Evolutionary conservation across 192 early-diverging fungal genomes (phyloP).

Genomic region (Mortierella claussenii): DNA sequence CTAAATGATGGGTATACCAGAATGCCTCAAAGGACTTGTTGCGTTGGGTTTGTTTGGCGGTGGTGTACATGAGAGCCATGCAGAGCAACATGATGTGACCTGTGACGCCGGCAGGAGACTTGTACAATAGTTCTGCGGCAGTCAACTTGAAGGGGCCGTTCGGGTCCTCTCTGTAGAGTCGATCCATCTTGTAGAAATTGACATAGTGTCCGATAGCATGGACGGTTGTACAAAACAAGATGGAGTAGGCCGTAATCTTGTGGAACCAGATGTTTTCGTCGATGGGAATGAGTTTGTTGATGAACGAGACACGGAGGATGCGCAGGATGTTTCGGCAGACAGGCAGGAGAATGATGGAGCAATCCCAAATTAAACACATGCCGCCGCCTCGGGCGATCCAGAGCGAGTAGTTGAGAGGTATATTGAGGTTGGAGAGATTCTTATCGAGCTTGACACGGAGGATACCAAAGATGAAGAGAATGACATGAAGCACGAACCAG

Average conservation of each 20-base stretch:
- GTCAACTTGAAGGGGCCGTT: slow-evolving; percentile 14
- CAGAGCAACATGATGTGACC: slow-evolving; percentile 74
- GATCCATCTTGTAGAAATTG: slow-evolving; percentile 60
- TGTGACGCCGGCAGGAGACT: slow-evolving; percentile 65
- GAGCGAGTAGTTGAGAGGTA: slow-evolving; percentile 55
- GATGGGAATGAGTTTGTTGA: slow-evolving; percentile 73
- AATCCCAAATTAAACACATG: slow-evolving; percentile 65
- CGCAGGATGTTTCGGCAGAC: slow-evolving; percentile 74
- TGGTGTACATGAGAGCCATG: slow-evolving; percentile 72
- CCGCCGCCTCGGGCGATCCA: slow-evolving; percentile 70
- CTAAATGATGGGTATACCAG: slow-evolving; percentile 82
- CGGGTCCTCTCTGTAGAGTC: slow-evolving; percentile 6
- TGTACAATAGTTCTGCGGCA: slow-evolving; percentile 37
- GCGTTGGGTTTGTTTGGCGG: slow-evolving; percentile 68
- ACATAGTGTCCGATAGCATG: slow-evolving; percentile 69
- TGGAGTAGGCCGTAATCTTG: slow-evolving; percentile 73
- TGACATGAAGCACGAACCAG: slow-evolving; percentile 55
- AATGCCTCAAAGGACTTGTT: slow-evolving; percentile 78
- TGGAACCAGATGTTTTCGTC: slow-evolving; percentile 84
- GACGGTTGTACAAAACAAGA: slow-evolving; percentile 68
- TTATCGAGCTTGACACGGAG: slow-evolving; percentile 60
- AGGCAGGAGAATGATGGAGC: slow-evolving; percentile 63
- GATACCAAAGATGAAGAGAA: slow-evolving; percentile 62
- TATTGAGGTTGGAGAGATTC: slow-evolving; percentile 60
- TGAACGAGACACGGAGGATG: slow-evolving; percentile 62